phyloP scores from a whole-genome alignment of 768 basidiomycete species.

The Tylopilus felleus region DNA sequence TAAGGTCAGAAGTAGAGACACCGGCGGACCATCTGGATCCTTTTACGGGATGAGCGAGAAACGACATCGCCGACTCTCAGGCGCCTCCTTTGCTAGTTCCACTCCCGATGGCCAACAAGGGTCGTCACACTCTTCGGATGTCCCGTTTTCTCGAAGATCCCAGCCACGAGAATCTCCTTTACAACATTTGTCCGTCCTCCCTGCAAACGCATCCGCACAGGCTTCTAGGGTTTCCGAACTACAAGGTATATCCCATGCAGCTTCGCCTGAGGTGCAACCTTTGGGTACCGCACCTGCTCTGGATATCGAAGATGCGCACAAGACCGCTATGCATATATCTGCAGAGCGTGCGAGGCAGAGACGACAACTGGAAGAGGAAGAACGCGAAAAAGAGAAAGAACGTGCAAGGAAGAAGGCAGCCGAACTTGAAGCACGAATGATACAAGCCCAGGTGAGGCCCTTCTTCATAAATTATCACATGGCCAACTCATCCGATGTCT shows the following conservation, averaged over 20 bases:
- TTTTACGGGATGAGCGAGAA: conserved; percentile 14
- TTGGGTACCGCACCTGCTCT: conserved; percentile 28
- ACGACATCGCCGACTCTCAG: conserved; percentile 24
- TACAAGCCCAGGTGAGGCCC: conserved; percentile 26
- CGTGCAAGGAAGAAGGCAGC: conserved; percentile 77
- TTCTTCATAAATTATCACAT: conserved; percentile 3
- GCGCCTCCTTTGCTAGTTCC: conserved; percentile 20
- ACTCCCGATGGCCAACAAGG: conserved; percentile 19
- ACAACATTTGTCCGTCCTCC: conserved; percentile 31
- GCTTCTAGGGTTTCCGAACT: conserved; percentile 36
- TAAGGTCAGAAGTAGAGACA: conserved; percentile 18
- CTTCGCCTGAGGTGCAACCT: conserved; percentile 34
- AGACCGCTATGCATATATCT: conserved; percentile 78
- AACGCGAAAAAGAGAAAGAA: conserved; percentile 75
- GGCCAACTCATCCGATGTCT: conserved; percentile 7
- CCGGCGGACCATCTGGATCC: conserved; percentile 6
- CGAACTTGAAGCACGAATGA: conserved; percentile 69
- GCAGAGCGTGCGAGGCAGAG: conserved; percentile 81
- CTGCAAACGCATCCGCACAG: conserved; percentile 9
- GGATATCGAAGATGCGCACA: conserved; percentile 64
- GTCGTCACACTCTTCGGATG: conserved; percentile 21
- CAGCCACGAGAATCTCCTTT: conserved; percentile 45
- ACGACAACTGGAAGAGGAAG: conserved; percentile 79
- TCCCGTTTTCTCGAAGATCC: conserved; percentile 29
- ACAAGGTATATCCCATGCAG: conserved; percentile 41